Evolutionary conservation across 2,329 filamentous ascomycete genomes (phyloP), one percentile per base, ranked within the genome.

Genomic region (Xylariales sp.): DNA sequence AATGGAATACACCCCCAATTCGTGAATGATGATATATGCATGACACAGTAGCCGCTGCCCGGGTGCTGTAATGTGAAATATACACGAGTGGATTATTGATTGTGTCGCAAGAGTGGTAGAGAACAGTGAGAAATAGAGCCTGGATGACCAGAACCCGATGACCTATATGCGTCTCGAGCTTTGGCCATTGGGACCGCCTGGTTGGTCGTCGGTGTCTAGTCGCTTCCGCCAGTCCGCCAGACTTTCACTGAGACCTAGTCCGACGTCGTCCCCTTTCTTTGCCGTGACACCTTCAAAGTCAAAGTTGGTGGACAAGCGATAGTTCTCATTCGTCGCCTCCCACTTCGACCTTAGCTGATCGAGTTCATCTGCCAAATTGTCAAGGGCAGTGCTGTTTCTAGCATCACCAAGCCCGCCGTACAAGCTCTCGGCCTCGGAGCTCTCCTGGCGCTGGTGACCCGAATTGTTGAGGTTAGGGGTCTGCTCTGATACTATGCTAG

Each of bases 301-400:
- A 54, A 95, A 94, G 38, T 86, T 82, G 56, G 84, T 90, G 63
- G 88, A 95, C 32, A 96, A 70, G 18, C 93, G 84, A 63, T 97
- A 96, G 56, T 88, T 94, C 64, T 94, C 93, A 68, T 91, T 96
- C 10, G 89, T 95, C 28, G 84, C 88, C 66, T 97, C 89, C 93
- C 93, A 98, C 55, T 96, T 90, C 39, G 74, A 87, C 39, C 91
- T 81, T 35, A 98, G 73, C 10, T 87, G 86, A 61, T 98, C 93
- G 6, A 98, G 80, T 67, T 98, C 93, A 48, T 80, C 88, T 9
- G 93, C 91, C 18, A 98, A 78, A 49, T 84, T 93, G 63, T 98
- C 93, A 15, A 98, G 76, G 3, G 90, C 91, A 51, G 67, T 70
- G 55, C 76, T 79, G 60, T 80, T 76, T 50, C 78, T 70, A 38